A percentile compares a stretch with the other conserved stretches of the same genome.
phyloP scores from a whole-genome alignment of 129 eudicot species.

The Chrysanthemum makinoi region DNA sequence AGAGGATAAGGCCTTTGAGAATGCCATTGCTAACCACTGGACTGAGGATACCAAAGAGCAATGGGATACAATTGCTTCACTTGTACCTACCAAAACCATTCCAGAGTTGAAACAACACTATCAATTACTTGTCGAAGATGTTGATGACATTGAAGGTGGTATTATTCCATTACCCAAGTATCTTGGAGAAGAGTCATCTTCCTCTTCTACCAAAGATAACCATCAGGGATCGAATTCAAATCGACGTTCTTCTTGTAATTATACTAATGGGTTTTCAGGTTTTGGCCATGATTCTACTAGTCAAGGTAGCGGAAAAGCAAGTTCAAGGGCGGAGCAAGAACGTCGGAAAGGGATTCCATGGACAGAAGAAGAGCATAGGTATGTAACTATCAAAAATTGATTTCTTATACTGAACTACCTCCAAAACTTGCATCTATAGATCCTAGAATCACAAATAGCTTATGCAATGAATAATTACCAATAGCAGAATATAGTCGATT shows the following conservation, averaged over 20 bases:
- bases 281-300: conserved; percentile 38
- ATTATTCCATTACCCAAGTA: conserved; percentile 74
- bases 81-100: conserved; percentile 67
- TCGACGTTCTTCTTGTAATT: conserved; percentile 44
- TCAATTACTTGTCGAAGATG: conserved; percentile 65
- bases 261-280: conserved; percentile 44
- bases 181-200: conserved; percentile 52
- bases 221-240: conserved; percentile 33
- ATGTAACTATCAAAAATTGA: conserved; percentile 32
- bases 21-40: conserved; percentile 81
- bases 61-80: conserved; percentile 65
- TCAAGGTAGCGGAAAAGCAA: conserved; percentile 41
- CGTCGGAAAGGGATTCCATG: conserved; percentile 91
- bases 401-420: neutral
- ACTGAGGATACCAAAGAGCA: conserved; percentile 45
- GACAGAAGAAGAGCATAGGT: conserved; percentile 97
- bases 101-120: conserved; percentile 72
- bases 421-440: neutral
- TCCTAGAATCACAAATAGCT: neutral
- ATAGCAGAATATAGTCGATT: neutral
- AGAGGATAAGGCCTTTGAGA: conserved; percentile 90
- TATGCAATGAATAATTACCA: neutral
- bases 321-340: conserved; percentile 71
- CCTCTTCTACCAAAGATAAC: conserved; percentile 47
- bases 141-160: conserved; percentile 77